A percentile compares a stretch with the other conserved stretches of the same genome.
Evolutionary conservation across 352 stramenopile genomes (phyloP).

Genomic region (Phytopythium cucurbitacearum): DNA sequence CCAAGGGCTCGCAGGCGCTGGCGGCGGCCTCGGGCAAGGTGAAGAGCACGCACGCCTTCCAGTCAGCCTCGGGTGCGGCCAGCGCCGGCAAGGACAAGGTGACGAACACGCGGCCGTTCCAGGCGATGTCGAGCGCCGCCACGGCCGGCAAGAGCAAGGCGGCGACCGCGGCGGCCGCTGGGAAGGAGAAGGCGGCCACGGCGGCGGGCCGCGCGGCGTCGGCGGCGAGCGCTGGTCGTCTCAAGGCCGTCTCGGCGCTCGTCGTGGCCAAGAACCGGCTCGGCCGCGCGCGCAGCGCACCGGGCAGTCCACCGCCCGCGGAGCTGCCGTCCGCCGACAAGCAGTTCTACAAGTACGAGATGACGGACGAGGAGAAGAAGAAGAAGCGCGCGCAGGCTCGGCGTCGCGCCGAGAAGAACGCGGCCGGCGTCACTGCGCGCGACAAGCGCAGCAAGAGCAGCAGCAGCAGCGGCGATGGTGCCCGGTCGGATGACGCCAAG

Average conservation of each 20-base stretch:
- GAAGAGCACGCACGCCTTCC: conserved; percentile 59
- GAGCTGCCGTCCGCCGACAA: conserved; percentile 49
- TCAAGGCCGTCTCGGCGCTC: conserved; percentile 48
- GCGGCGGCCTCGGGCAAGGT: conserved; percentile 48
- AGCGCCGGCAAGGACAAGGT: conserved; percentile 46
- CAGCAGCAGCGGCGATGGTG: background rate
- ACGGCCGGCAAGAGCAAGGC: conserved; percentile 35
- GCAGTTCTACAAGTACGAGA: conserved; percentile 80
- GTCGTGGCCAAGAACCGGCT: conserved; percentile 63
- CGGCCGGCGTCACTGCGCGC: conserved; percentile 11
- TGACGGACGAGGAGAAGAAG: conserved; percentile 75
- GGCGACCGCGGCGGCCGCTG: conserved; percentile 42
- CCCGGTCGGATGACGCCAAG: conserved; percentile 8
- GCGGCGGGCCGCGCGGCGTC: conserved; percentile 39
- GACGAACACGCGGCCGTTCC: conserved; percentile 55
- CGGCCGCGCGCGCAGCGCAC: conserved; percentile 16
- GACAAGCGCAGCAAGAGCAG: conserved; percentile 4
- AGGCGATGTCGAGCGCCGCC: conserved; percentile 32
- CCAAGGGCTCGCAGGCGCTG: conserved; percentile 47
- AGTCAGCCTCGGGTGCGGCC: conserved; percentile 51
- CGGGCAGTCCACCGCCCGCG: conserved; percentile 11
- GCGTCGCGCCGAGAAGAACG: conserved; percentile 62
- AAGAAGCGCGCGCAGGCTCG: conserved; percentile 63
- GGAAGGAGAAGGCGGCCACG: conserved; percentile 48
- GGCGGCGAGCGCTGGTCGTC: conserved; percentile 38